Percentiles rank a stretch among this genome's conserved stretches.
Conservation (phyloP, 108 stramenopile genomes). For the Parietichytrium sp. region DNA sequence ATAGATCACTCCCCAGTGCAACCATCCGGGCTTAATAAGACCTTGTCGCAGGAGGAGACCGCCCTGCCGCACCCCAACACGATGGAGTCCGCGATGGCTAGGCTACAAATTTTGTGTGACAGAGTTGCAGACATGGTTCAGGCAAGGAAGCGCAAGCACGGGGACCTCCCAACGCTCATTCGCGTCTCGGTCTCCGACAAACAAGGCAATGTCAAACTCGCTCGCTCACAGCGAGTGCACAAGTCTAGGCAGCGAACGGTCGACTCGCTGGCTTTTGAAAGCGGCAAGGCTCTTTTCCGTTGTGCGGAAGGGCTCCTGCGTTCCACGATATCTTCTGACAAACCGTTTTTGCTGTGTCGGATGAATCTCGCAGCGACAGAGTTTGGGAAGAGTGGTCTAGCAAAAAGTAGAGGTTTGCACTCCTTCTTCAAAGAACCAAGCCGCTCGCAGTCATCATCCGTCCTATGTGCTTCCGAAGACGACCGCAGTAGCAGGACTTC, state of each 20-base stretch:
- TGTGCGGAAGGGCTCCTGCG: not conserved
- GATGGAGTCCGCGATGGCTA: not conserved
- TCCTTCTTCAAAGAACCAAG: too few relatives aligned
- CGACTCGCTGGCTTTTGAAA: not conserved
- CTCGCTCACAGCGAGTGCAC: not conserved
- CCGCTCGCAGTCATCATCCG: too few relatives aligned
- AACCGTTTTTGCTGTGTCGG: not conserved
- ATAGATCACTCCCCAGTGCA: not conserved
- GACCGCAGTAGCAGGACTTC: too few relatives aligned
- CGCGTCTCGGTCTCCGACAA: constrained; percentile 13
- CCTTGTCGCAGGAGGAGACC: constrained; percentile 31
- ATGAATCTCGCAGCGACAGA: constrained; percentile 18
- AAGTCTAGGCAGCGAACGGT: constrained; percentile 4
- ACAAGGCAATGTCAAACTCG: not conserved
- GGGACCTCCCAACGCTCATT: not conserved
- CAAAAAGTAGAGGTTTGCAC: too few relatives aligned
- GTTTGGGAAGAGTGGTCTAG: too few relatives aligned
- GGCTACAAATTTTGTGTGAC: not conserved
- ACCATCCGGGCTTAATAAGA: not conserved
- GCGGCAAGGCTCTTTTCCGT: not conserved
- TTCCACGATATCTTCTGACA: not conserved
- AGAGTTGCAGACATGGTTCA: not conserved
- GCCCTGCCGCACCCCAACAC: constrained; percentile 25
- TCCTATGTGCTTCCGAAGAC: too few relatives aligned
- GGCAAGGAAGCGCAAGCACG: not conserved